Conservation (phyloP, 495 filamentous ascomycete species). For the Podospora australis region DNA sequence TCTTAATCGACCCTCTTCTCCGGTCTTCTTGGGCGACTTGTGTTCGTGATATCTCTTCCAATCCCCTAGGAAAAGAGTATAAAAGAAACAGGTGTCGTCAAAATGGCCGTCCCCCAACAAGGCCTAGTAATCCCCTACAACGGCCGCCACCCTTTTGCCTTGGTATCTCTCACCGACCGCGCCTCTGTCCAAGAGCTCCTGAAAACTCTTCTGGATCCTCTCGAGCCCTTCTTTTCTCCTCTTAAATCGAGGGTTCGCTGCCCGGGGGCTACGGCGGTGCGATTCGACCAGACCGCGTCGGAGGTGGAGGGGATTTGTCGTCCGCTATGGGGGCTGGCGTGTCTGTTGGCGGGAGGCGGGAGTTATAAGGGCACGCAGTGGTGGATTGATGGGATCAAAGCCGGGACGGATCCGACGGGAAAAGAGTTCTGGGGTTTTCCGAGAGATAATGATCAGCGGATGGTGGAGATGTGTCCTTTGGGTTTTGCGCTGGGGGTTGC, state of each 20-base stretch:
- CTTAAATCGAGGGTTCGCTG: conserved; percentile 50
- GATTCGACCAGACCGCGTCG: conserved; percentile 68
- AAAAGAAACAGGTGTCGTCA: too few species aligned
- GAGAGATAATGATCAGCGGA: conserved; percentile 69
- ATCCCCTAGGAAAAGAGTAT: too few species aligned
- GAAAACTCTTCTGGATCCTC: conserved; percentile 53
- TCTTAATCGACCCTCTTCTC: too few species aligned
- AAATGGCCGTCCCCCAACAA: too few species aligned
- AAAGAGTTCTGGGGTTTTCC: conserved; percentile 70
- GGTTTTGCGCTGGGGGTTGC: conserved; percentile 58
- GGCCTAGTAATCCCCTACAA: conserved; percentile 47
- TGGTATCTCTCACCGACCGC: conserved; percentile 40
- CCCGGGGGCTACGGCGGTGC: conserved; percentile 58
- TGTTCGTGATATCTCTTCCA: too few species aligned
- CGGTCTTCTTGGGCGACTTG: too few species aligned
- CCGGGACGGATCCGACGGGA: conserved; percentile 58
- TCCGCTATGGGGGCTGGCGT: conserved; percentile 68
- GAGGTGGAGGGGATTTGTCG: conserved; percentile 71
- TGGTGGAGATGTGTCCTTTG: conserved; percentile 79
- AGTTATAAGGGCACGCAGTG: conserved; percentile 54
- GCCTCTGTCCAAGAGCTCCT: conserved; percentile 53
- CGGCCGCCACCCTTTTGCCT: conserved; percentile 43
- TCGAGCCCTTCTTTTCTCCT: conserved; percentile 58
- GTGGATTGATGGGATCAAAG: conserved; percentile 61
- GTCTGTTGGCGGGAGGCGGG: conserved; percentile 58